Conservation (phyloP, 768 basidiomycete species). For the Termitomyces sp. region DNA sequence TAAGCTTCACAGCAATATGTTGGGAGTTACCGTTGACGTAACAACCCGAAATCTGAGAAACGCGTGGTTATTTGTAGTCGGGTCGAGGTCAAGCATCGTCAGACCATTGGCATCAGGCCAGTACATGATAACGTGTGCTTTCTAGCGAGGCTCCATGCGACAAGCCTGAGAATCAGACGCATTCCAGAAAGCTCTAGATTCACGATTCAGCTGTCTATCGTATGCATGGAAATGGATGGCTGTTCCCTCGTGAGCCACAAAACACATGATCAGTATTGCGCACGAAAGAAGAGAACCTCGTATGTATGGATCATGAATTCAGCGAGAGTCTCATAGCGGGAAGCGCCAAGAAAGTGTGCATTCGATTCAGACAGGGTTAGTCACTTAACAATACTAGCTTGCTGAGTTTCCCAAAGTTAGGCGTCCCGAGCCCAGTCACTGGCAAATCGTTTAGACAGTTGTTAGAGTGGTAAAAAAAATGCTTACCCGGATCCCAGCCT, state of each 20-base stretch:
- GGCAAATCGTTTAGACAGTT: background rate
- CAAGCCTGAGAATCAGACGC: background rate
- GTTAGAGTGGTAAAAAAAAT: background rate
- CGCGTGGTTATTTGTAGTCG: background rate
- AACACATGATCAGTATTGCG: background rate
- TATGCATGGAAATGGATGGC: background rate
- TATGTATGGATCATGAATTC: background rate
- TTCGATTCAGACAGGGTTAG: background rate
- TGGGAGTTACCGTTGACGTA: background rate
- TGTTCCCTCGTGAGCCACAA: background rate
- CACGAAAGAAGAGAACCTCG: background rate
- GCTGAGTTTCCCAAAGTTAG: constrained; percentile 43
- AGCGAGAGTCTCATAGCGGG: background rate
- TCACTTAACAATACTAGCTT: constrained; percentile 22
- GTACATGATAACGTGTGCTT: background rate
- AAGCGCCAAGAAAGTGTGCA: background rate
- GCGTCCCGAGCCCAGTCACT: constrained; percentile 56
- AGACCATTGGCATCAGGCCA: background rate
- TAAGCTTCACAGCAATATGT: background rate
- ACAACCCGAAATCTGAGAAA: background rate
- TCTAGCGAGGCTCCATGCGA: background rate
- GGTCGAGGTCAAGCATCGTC: background rate
- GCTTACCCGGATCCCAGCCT: constrained; percentile 59
- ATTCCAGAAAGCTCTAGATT: background rate
- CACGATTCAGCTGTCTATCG: background rate